Percentiles rank a stretch among this genome's conserved stretches.
Evolutionary conservation across 345 rosid species (phyloP).

Genomic region (Erucastrum elatum): DNA sequence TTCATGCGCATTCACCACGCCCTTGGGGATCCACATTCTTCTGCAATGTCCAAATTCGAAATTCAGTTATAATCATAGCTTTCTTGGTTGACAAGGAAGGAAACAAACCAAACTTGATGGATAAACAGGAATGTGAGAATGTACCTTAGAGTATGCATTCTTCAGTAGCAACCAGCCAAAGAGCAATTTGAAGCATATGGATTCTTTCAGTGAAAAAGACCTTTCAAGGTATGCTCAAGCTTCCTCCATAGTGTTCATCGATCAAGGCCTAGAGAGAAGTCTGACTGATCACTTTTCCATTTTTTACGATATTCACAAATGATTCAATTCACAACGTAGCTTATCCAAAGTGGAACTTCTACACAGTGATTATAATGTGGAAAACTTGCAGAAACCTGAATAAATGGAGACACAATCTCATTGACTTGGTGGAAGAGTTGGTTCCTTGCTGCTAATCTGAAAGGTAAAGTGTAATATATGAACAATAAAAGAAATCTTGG

Average conservation of each 20-base stretch:
- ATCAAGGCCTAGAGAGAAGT: constrained; percentile 50
- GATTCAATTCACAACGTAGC: neutral
- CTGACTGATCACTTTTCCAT: neutral
- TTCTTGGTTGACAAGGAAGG: constrained; percentile 2
- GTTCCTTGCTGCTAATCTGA: constrained; percentile 61
- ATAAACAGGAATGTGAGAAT: neutral
- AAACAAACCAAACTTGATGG: neutral
- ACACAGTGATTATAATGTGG: neutral
- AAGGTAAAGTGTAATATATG: neutral
- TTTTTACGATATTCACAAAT: constrained; percentile 6
- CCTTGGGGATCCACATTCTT: constrained; percentile 17
- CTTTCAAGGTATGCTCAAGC: constrained; percentile 40
- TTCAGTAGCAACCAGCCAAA: neutral
- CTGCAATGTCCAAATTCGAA: constrained; percentile 1
- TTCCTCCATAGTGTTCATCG: constrained; percentile 75
- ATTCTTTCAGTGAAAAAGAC: neutral
- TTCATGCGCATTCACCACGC: neutral
- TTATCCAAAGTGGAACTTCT: neutral
- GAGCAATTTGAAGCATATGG: neutral
- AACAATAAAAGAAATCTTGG: neutral
- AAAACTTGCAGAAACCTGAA: constrained; percentile 55
- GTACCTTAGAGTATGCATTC: constrained; percentile 8
- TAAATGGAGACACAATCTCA: constrained; percentile 51
- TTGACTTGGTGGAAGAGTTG: constrained; percentile 49
- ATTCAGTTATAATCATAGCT: neutral